A percentile compares a stretch with the other conserved stretches of the same genome.
These are phyloP conservation scores for Henckelia pumila DNA, from an alignment of 257 asterid species.

Conservation along the genomic window DNA sequence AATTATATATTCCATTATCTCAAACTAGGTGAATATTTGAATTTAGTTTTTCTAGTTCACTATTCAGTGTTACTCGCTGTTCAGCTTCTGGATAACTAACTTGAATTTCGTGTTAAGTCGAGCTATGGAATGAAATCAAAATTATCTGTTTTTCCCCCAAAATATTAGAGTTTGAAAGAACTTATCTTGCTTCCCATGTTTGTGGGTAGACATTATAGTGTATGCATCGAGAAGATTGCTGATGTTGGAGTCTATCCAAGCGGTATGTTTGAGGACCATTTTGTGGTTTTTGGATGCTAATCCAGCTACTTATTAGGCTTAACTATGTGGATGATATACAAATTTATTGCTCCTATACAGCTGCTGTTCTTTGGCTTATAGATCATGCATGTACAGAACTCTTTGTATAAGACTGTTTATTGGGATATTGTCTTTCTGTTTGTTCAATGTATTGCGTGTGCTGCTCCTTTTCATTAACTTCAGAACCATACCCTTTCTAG, in stretches of 20 bases:
- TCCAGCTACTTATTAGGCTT: neutral
- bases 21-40: conserved; percentile 7
- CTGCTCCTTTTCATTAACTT: conserved; percentile 16
- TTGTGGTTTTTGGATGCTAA: neutral
- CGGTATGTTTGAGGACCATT: neutral
- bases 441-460: conserved; percentile 13
- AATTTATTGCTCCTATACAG: conserved; percentile 8
- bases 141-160: too few relatives aligned
- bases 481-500: conserved; percentile 14
- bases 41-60: neutral
- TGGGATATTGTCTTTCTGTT: neutral
- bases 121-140: neutral
- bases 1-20: neutral
- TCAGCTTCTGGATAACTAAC: neutral
- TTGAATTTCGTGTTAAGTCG: neutral
- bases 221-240: conserved; percentile 5
- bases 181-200: neutral
- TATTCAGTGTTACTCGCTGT: neutral
- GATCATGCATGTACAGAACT: neutral
- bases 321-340: neutral
- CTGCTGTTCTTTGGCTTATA: neutral
- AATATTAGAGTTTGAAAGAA: neutral
- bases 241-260: neutral
- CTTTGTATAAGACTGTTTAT: conserved; percentile 6
- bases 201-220: neutral